Base-by-base conservation (phyloP, 139 green algal species). In the Coccomyxa sp. region DNA sequence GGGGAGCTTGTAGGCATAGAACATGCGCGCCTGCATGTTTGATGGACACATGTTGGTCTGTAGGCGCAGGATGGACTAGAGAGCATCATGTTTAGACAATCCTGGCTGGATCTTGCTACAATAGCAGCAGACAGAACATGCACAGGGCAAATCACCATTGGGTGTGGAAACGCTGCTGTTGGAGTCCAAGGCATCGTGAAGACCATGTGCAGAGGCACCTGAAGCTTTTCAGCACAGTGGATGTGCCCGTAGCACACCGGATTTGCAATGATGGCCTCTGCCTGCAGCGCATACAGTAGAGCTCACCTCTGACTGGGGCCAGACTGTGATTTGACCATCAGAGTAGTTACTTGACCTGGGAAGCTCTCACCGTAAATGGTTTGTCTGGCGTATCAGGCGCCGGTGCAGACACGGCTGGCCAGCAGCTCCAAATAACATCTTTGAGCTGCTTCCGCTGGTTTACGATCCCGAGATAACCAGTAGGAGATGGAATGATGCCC, bases 251-350 rank as follows among this genome's bases (percentile, higher is more conserved):
- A 92, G 16, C 77, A 83, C 32, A 87, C 88, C 27, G 88, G 92
- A 82, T 94, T 95, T 71, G 89, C 88, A n/a, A 95, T 92, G 76
- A 95, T 90, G 0, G 92, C 89, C 57, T 95, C 86, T 23, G 90
- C 90, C 21, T 76, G 57, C 30, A 71, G 38, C 3, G 38, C 9
- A 71, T 21, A 9, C 63, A 71, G 18, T 25, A 15, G 18, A 71
- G 63, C 63, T 71, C 21, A 71, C 38, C 38, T 51, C 38, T 51
- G 38, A 51, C 7, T 51, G 38, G 38, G 38, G 38, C 38, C 38
- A 51, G 38, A 51, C 38, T 51, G 38, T 51, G 38, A 3, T 51
- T 51, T 51, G 38, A 51, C 38, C 7, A 51, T 51, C 7, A 51
- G n/a, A n/a, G n/a, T n/a, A n/a, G n/a, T n/a, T n/a, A n/a, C n/a